Base-by-base conservation (phyloP, 192 early-diverging fungal genomes). In the Phycomyces nitens region DNA sequence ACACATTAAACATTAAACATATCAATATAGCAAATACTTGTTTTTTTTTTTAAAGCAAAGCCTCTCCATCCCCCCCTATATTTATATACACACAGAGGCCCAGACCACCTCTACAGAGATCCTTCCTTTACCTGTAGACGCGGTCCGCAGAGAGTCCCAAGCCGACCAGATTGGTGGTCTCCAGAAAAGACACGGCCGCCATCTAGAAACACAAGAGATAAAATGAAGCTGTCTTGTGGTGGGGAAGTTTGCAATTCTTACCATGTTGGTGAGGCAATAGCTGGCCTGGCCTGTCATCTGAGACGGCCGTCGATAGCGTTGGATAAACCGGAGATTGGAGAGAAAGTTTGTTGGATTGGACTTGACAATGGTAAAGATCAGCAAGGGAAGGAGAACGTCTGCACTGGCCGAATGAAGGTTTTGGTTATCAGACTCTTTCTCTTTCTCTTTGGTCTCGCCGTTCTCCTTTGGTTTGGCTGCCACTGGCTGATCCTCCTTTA, bases 341-440 rank as follows among this genome's bases (percentile, higher is more conserved):
- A 88, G 73, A 8, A 90, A 80, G 27, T 84, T 81, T 12, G 82
- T 79, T 7, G 89, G 89, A 39, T 87, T 90, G 57, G 78, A 79
- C 51, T 81, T 82, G 3, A 88, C 83, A 18, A 90, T 79, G 1
- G 86, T 81, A 38, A 81, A 88, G 34, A 90, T 90, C 12, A 90
- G 61, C 24, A 90, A 53, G 4, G 89, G 89, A 51, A 90, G 56
- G 23, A 90, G 73, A 44, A 84, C 77, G 56, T 90, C 89, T 6
- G 89, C 87, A 55, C 77, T 75, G 16, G 67, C 43, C 8, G 65
- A 47, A 9, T 52, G 53, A 38, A 63, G 27, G 21, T 56, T 39
- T 34, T 54, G 42, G 24, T 62, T 24, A 16, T 41, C 52, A 2
- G 20, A 16, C 8, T 50, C 3, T 0, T 14, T 2, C 14, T 69